phyloP scores from a whole-genome alignment of 306 rosid genomes.

The Cucurbita argyrosperma region DNA sequence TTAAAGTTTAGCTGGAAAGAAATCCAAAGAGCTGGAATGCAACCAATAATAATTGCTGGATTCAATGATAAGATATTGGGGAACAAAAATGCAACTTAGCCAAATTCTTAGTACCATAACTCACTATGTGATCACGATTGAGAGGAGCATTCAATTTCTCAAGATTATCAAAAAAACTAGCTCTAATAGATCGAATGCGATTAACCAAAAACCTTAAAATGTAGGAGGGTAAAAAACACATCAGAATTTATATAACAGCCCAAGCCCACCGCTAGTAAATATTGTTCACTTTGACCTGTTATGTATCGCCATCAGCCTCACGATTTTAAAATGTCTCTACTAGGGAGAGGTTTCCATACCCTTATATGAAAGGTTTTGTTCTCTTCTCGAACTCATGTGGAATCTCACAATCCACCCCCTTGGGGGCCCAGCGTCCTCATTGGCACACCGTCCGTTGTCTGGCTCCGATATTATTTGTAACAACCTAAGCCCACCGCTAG shows the following conservation, averaged over 20 bases:
- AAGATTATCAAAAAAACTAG: constrained; percentile 15
- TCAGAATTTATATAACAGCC: not conserved
- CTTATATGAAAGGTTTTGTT: too few relatives aligned
- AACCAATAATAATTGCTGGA: not conserved
- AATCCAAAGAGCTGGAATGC: not conserved
- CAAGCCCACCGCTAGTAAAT: too few relatives aligned
- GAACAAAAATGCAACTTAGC: not conserved
- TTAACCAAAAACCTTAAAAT: constrained; percentile 14
- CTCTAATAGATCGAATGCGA: constrained; percentile 15
- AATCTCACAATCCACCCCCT: too few relatives aligned
- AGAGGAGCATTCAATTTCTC: constrained; percentile 17
- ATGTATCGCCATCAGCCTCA: too few relatives aligned
- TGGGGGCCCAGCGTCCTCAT: too few relatives aligned
- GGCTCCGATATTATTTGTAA: too few relatives aligned
- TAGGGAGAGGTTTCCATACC: too few relatives aligned
- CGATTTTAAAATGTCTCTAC: too few relatives aligned
- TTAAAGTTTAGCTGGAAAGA: not conserved
- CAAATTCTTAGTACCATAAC: not conserved
- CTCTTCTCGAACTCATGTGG: too few relatives aligned
- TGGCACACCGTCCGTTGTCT: too few relatives aligned
- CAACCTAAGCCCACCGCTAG: too few relatives aligned
- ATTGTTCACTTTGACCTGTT: too few relatives aligned
- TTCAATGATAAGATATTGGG: not conserved
- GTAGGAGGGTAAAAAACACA: not conserved
- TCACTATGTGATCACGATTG: constrained; percentile 22